Conservation (phyloP, 2,329 filamentous ascomycete genomes). For the Lecanosticta acicola region DNA sequence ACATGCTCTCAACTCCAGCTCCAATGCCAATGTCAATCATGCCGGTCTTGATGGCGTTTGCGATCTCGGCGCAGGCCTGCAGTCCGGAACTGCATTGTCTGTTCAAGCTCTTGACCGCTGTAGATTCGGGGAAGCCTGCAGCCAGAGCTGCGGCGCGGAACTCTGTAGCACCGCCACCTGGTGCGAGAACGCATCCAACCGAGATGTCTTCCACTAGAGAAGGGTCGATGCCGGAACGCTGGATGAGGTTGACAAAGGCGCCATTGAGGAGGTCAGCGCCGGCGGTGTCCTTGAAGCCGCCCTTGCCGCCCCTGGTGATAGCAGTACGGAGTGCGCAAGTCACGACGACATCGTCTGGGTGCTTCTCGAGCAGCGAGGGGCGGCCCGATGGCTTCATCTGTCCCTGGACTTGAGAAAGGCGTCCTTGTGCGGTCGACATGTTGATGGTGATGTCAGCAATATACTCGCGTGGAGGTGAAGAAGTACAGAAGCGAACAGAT, state of each 20-base stretch:
- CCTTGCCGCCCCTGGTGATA: conserved; percentile 88
- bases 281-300: conserved; percentile 89
- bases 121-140: conserved; percentile 79
- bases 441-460: neutral
- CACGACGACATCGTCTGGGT: conserved; percentile 71
- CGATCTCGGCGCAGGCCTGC: conserved; percentile 88
- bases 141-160: conserved; percentile 88
- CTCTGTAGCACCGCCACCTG: conserved; percentile 91
- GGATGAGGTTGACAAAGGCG: conserved; percentile 73
- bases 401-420: conserved; percentile 54
- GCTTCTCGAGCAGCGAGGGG: conserved; percentile 46
- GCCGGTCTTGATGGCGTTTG: conserved; percentile 81
- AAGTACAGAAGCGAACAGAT: too few species aligned
- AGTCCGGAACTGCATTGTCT: conserved; percentile 90
- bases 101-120: conserved; percentile 85
- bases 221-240: conserved; percentile 84
- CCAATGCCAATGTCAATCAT: conserved; percentile 96
- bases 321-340: conserved; percentile 87
- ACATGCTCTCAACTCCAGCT: conserved; percentile 96
- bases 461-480: neutral
- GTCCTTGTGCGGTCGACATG: conserved; percentile 25
- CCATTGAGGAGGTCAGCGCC: conserved; percentile 82
- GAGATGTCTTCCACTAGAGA: conserved; percentile 83
- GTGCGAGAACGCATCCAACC: conserved; percentile 84
- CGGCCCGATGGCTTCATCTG: conserved; percentile 48